Percentiles rank a stretch among this genome's conserved stretches.
Conservation (phyloP, 345 rosid genomes). For the Passiflora organensis region DNA sequence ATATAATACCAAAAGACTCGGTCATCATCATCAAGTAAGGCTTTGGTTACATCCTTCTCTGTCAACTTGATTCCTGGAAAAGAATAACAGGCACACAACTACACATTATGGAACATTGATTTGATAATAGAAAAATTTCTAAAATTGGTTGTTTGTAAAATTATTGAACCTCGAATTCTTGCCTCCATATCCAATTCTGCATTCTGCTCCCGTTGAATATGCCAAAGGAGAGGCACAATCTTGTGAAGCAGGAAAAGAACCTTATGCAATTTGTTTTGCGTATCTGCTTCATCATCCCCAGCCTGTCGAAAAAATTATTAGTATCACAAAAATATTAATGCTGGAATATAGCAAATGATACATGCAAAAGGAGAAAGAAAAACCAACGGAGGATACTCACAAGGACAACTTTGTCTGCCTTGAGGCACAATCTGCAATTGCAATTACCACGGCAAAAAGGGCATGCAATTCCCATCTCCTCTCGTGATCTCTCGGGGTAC, state of each 20-base stretch:
- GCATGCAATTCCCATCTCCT: conserved; percentile 39
- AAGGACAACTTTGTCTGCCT: conserved; percentile 25
- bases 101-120: conserved; percentile 7
- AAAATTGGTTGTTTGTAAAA: conserved; percentile 5
- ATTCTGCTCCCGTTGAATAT: conserved; percentile 43
- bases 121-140: conserved; percentile 3
- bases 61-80: conserved; percentile 33
- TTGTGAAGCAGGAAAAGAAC: conserved; percentile 38
- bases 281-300: conserved; percentile 25
- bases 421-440: conserved; percentile 51
- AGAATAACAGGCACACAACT: conserved; percentile 6
- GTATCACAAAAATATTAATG: conserved; percentile 5
- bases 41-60: conserved; percentile 26
- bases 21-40: conserved; percentile 38
- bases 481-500: conserved; percentile 43
- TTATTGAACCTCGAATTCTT: conserved; percentile 36
- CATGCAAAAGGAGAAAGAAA: conserved; percentile 2
- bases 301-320: conserved; percentile 25
- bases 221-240: conserved; percentile 40
- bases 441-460: conserved; percentile 51
- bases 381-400: conserved; percentile 20
- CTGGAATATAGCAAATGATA: neutral
- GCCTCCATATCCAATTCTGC: conserved; percentile 37
- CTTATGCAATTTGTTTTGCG: conserved; percentile 27
- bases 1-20: conserved; percentile 47